phyloP scores from a whole-genome alignment of 164 flowering plant genomes.

The Euptelea pleiosperma region DNA sequence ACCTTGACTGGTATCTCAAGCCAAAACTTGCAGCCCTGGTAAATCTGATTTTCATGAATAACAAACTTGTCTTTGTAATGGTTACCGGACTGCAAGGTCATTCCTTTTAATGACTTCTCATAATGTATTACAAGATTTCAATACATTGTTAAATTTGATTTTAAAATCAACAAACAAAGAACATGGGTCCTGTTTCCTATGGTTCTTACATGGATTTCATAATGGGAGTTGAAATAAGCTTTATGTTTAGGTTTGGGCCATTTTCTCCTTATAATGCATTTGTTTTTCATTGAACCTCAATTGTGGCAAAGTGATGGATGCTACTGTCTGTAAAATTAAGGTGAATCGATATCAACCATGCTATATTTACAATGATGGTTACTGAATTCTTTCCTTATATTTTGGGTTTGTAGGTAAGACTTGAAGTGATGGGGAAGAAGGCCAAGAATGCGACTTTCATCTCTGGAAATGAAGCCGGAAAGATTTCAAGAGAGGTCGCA shows the following conservation, averaged over 20 bases:
- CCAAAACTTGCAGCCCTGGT: too few species aligned
- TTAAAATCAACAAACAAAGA: too few species aligned
- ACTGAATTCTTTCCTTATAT: background rate
- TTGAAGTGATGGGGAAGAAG: slow-evolving; percentile 97
- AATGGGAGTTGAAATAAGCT: too few species aligned
- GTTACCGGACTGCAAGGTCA: too few species aligned
- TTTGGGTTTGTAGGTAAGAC: slow-evolving; percentile 51
- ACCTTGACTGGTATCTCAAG: too few species aligned
- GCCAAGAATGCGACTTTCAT: slow-evolving; percentile 95
- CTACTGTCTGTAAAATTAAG: background rate
- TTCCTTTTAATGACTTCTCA: too few species aligned
- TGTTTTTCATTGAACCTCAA: background rate
- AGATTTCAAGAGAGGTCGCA: slow-evolving; percentile 85
- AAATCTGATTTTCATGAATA: too few species aligned
- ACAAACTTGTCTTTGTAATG: too few species aligned
- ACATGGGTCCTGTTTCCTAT: background rate
- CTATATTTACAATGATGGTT: background rate
- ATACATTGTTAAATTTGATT: background rate
- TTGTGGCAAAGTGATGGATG: background rate
- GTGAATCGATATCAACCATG: background rate
- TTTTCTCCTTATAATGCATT: too few species aligned
- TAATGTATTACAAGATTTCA: too few species aligned
- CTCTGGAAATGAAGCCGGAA: slow-evolving; percentile 91
- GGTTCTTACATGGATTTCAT: too few species aligned
- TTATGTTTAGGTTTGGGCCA: too few species aligned